Evolutionary conservation across 2,329 filamentous ascomycete species (phyloP), one percentile per base, ranked within the genome.

Genomic region (Venturia aucupariae): DNA sequence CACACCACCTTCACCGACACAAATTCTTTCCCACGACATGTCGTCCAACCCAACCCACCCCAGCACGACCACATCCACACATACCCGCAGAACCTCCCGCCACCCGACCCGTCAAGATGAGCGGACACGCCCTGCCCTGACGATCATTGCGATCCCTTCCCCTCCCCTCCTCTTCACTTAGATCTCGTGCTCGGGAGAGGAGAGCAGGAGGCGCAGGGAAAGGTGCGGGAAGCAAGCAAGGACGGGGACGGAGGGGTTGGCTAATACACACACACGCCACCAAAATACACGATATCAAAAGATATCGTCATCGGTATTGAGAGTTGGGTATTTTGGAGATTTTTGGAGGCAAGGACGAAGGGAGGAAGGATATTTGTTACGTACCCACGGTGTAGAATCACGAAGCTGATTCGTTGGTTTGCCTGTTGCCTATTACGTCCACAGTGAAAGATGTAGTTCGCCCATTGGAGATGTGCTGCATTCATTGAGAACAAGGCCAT

Each of bases 21-120:
- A n/a, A n/a, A 57, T 57, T 54, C 51, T 57, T 19, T 11, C 51
- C 17, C 4, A 22, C 1, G 51, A 57, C 51, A 57, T 57, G 51
- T 57, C 51, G 51, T 57, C 51, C 30, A 57, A 57, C 30, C 51
- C 30, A 57, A 57, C 30, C n/a, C 27, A 57, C 30, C 51, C 51
- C 27, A 57, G 30, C 51, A 19, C 22, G 7, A 11, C 46, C 15
- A 6, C 27, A 55, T 8, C 30, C 51, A n/a, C 51, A 17, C 27
- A 8, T n/a, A 32, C 27, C 30, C 51, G 51, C 51, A 55, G 51
- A 55, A 55, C 51, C 51, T 55, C 51, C 51, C 51, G 30, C 19
- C 27, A 32, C 17, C 42, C 4, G n/a, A n/a, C n/a, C 35, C 35
- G 35, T 38, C 2, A 38, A 38, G 5, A 38, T 24, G 5, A 48